Conservation (phyloP, 805 yeast genomes). For the Nakazawaea sp. region DNA sequence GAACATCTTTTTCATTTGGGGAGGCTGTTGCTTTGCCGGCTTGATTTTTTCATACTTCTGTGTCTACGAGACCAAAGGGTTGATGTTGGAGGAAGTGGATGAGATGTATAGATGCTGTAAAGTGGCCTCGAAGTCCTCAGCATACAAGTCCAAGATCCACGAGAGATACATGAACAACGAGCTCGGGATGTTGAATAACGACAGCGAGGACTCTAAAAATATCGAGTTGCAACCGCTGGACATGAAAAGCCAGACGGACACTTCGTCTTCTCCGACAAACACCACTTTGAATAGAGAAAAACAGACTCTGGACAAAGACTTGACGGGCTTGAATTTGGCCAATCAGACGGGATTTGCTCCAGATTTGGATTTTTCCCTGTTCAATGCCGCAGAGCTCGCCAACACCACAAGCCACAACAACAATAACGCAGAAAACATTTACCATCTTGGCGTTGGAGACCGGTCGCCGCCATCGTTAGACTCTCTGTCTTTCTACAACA, state of each 20-base stretch:
- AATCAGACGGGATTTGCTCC: slow-evolving; percentile 3
- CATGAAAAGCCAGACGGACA: slow-evolving; percentile 2
- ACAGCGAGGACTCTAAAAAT: slow-evolving; percentile 15
- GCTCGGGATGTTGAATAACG: slow-evolving; percentile 25
- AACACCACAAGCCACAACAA: too few species aligned
- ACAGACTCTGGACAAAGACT: neutral
- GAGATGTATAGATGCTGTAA: slow-evolving; percentile 59
- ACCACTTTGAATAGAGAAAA: neutral
- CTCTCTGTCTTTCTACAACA: slow-evolving; percentile 19
- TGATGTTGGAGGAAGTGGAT: slow-evolving; percentile 76
- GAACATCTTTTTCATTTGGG: slow-evolving; percentile 77
- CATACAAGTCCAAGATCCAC: slow-evolving; percentile 25
- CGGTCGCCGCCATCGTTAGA: slow-evolving; percentile 11
- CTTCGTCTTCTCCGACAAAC: slow-evolving; percentile 5
- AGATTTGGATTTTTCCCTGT: slow-evolving; percentile 7
- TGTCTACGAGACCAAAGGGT: slow-evolving; percentile 76
- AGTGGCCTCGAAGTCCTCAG: slow-evolving; percentile 42
- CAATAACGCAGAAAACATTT: slow-evolving; percentile 1
- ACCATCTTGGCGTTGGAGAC: slow-evolving; percentile 1
- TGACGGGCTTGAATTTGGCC: neutral
- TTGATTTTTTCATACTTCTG: slow-evolving; percentile 55
- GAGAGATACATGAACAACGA: slow-evolving; percentile 23
- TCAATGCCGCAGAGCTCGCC: neutral
- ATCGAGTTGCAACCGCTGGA: neutral
- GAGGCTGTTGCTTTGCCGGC: slow-evolving; percentile 56